Conservation (phyloP, 2,329 filamentous ascomycete species). For the Fusarium proliferatum region DNA sequence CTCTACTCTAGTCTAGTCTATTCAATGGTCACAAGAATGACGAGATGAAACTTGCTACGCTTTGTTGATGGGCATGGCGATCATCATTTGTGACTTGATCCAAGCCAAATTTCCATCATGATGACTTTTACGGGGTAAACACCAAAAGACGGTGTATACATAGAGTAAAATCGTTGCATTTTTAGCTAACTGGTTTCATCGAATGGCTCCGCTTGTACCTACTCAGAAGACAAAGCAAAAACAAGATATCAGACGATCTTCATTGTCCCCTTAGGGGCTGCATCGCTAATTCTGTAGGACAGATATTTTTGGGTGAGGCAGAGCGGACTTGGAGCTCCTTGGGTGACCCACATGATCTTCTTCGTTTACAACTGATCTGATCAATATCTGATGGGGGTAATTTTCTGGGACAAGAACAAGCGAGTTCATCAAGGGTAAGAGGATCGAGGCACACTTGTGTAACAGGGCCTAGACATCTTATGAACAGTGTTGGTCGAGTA, state of each 20-base stretch:
- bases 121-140: background rate
- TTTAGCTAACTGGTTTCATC: background rate
- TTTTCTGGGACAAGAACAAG: conserved; percentile 3
- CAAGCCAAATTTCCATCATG: background rate
- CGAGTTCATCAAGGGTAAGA: background rate
- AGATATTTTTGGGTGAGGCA: conserved; percentile 1
- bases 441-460: background rate
- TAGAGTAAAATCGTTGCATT: background rate
- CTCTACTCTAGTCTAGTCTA: background rate
- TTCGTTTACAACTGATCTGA: conserved; percentile 9
- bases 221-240: background rate
- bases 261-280: background rate
- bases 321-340: conserved; percentile 27
- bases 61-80: background rate
- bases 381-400: conserved; percentile 7
- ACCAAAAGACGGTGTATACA: conserved; percentile 38
- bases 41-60: conserved; percentile 21
- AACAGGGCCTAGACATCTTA: background rate
- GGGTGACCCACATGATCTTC: conserved; percentile 8
- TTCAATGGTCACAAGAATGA: conserved; percentile 7
- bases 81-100: conserved; percentile 22
- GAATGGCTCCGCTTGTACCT: background rate
- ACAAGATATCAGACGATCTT: conserved; percentile 2
- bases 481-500: background rate
- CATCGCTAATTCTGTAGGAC: background rate